These are phyloP conservation scores for Arthrobotrys pseudoclavata DNA, from an alignment of 2,329 filamentous ascomycete species.

Conservation along the genomic window DNA sequence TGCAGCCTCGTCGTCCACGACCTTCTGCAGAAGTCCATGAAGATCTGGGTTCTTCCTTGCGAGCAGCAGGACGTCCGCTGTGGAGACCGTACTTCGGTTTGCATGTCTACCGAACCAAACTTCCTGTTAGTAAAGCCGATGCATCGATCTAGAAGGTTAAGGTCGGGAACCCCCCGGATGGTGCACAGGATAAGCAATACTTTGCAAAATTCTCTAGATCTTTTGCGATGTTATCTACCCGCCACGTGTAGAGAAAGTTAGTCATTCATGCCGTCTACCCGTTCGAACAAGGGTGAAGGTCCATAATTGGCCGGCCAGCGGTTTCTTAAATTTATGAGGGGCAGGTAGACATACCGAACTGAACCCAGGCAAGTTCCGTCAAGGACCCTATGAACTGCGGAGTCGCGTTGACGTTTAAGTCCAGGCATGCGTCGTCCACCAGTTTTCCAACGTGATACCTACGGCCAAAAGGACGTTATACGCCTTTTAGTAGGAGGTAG, in stretches of 20 bases:
- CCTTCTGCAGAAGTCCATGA: slow-evolving; percentile 78
- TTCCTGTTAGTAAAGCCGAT: slow-evolving; percentile 62
- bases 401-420: slow-evolving; percentile 84
- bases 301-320: slow-evolving; percentile 1
- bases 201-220: slow-evolving; percentile 77
- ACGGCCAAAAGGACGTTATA: slow-evolving; percentile 76
- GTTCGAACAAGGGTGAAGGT: slow-evolving; percentile 22
- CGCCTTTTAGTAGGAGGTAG: slow-evolving; percentile 51
- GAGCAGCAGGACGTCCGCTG: slow-evolving; percentile 88
- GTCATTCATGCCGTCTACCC: slow-evolving; percentile 6
- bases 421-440: slow-evolving; percentile 84
- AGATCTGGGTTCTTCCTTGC: slow-evolving; percentile 88
- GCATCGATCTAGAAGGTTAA: neutral
- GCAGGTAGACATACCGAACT: slow-evolving; percentile 75
- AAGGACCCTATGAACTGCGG: slow-evolving; percentile 89
- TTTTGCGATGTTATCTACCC: slow-evolving; percentile 70
- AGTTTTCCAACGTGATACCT: slow-evolving; percentile 89
- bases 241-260: slow-evolving; percentile 28
- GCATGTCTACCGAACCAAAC: slow-evolving; percentile 76
- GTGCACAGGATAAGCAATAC: slow-evolving; percentile 64
- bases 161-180: neutral
- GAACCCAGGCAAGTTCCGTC: slow-evolving; percentile 88
- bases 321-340: slow-evolving; percentile 8
- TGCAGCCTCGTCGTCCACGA: slow-evolving; percentile 74
- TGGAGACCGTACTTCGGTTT: slow-evolving; percentile 81